These are phyloP conservation scores for Amphirosellinia nigrospora DNA, from an alignment of 495 filamentous ascomycete species.

Conservation along the genomic window DNA sequence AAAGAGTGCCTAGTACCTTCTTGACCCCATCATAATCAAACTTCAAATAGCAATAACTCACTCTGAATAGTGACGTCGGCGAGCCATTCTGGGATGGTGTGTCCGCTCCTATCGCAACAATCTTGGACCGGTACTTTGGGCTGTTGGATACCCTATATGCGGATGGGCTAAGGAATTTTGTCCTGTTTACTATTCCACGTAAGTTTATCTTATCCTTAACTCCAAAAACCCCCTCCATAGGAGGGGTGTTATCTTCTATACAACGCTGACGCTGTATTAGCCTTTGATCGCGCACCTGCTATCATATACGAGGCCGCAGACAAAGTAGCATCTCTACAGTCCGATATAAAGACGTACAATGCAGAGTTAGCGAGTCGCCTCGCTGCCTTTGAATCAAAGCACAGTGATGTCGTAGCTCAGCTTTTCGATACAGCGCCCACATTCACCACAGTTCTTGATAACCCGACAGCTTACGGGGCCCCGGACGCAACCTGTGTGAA, in stretches of 20 bases:
- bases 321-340: constrained; percentile 14
- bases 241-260: not conserved
- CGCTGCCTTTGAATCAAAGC: constrained; percentile 36
- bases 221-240: not conserved
- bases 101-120: constrained; percentile 45
- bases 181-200: constrained; percentile 67
- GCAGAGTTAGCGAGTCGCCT: constrained; percentile 31
- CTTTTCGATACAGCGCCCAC: constrained; percentile 48
- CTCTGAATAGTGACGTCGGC: constrained; percentile 69
- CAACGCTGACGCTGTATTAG: constrained; percentile 10
- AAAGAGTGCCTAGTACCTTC: no score
- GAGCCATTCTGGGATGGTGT: constrained; percentile 53
- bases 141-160: constrained; percentile 58
- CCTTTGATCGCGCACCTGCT: constrained; percentile 19
- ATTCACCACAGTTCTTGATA: constrained; percentile 49
- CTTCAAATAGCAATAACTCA: no score
- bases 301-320: constrained; percentile 1
- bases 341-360: constrained; percentile 42
- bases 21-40: no score
- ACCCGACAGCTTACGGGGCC: constrained; percentile 51
- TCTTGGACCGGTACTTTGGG: constrained; percentile 55
- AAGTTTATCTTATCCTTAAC: constrained; percentile 24
- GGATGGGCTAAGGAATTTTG: constrained; percentile 65
- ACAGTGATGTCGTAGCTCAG: constrained; percentile 38
- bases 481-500: constrained; percentile 52